Evolutionary conservation across 2,329 filamentous ascomycete genomes (phyloP), one percentile per base, ranked within the genome.

Genomic region (Trichoderma semiorbis): DNA sequence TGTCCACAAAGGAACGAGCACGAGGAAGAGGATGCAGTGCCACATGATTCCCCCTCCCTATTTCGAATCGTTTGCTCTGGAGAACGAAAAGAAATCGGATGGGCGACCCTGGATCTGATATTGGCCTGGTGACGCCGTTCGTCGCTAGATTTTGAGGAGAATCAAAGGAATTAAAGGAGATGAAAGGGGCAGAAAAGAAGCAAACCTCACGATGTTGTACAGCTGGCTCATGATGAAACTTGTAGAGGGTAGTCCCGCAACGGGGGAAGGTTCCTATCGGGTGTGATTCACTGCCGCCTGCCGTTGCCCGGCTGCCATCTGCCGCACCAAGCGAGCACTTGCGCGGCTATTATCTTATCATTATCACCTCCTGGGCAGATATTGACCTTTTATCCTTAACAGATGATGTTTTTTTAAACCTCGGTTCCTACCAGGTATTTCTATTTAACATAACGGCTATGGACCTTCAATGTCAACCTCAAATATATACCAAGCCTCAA

Each of bases 221-320:
- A 60, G 26, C 1, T 32, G 26, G 21, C 14, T 18, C 14, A 62
- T 12, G 21, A 53, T 69, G 55, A 36, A 69, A 69, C 30, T 28
- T 16, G 30, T 18, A 36, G 18, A 12, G 18, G 32, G 18, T 7
- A 21, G 28, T 12, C 16, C 7, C 16, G 16, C 24, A n/a, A 32
- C 7, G 53, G 18, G 36, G 36, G 66, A 61, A 69, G 26, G 66
- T 39, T 30, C 36, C 36, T 62, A 6, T 43, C 39, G 39, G 39
- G 26, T n/a, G 26, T 47, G 47, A 58, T 65, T 66, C 61, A 71
- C 61, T 34, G 36, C 61, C 53, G 53, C 58, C 69, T 32, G 69
- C 61, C 16, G 61, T 21, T 66, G 62, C 69, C 69, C 60, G 60
- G 28, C 21, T 36, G 30, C 16, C 65, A 61, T 21, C 21, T 36